Conservation (phyloP, 176 grass and related monocot species). For the Leersia perrieri region DNA sequence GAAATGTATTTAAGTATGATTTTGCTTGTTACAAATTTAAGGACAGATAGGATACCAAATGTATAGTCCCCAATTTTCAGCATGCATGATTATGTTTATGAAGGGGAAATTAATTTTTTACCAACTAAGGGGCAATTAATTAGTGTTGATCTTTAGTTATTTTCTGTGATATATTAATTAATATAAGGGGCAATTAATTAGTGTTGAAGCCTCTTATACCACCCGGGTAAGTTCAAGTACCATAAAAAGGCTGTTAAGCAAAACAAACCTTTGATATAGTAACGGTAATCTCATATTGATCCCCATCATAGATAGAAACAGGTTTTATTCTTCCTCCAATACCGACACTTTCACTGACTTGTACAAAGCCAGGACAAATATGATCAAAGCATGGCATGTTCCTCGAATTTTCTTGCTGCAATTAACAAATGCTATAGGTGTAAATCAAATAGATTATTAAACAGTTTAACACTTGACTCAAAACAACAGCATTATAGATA, state of each 20-base stretch:
- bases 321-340: slow-evolving; percentile 12
- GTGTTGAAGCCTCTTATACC: too few relatives aligned
- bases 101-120: too few relatives aligned
- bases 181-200: too few relatives aligned
- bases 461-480: not conserved
- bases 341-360: not conserved
- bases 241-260: not conserved
- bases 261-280: slow-evolving; percentile 23
- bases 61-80: too few relatives aligned
- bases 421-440: not conserved
- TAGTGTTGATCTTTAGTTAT: too few relatives aligned
- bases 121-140: too few relatives aligned
- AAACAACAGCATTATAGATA: not conserved
- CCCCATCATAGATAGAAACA: slow-evolving; percentile 13
- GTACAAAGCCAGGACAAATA: slow-evolving; percentile 33
- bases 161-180: too few relatives aligned
- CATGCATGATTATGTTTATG: too few relatives aligned
- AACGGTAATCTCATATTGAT: slow-evolving; percentile 1
- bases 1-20: too few relatives aligned
- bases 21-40: too few relatives aligned
- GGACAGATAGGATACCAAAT: too few relatives aligned
- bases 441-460: not conserved
- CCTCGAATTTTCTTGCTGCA: not conserved
- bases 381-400: slow-evolving; percentile 9
- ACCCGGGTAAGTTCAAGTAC: too few relatives aligned